These are phyloP conservation scores for Taphrina communis DNA, from an alignment of 1,139 yeast species.

Conservation along the genomic window DNA sequence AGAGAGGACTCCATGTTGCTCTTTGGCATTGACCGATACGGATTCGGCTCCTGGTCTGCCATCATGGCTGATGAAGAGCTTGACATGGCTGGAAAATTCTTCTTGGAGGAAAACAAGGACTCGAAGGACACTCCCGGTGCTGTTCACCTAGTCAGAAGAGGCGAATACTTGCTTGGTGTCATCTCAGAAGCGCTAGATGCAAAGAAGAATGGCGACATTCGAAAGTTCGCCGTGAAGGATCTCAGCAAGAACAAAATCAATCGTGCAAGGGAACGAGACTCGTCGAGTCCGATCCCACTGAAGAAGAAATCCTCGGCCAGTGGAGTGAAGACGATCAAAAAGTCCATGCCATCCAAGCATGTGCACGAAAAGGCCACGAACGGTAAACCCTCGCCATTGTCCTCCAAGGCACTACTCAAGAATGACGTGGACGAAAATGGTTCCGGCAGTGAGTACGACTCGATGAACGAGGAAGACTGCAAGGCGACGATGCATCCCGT, in stretches of 20 bases:
- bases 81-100: slow-evolving; percentile 82
- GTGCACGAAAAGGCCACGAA: slow-evolving; percentile 16
- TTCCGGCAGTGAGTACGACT: slow-evolving; percentile 63
- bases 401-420: slow-evolving; percentile 5
- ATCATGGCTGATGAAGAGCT: slow-evolving; percentile 94
- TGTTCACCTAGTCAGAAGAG: slow-evolving; percentile 91
- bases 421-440: slow-evolving; percentile 24
- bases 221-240: slow-evolving; percentile 27
- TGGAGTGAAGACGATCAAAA: slow-evolving; percentile 2
- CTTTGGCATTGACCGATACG: slow-evolving; percentile 87
- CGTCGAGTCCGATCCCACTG: slow-evolving; percentile 32
- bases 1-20: slow-evolving; percentile 85
- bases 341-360: slow-evolving; percentile 9
- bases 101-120: slow-evolving; percentile 59
- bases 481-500: slow-evolving; percentile 72
- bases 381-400: slow-evolving; percentile 40
- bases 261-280: slow-evolving; percentile 25
- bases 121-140: slow-evolving; percentile 77
- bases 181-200: slow-evolving; percentile 57
- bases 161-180: slow-evolving; percentile 79
- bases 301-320: slow-evolving; percentile 9
- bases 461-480: slow-evolving; percentile 80
- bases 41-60: slow-evolving; percentile 94
- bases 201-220: slow-evolving; percentile 32
- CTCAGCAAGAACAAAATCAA: slow-evolving; percentile 17